A percentile compares a stretch with the other conserved stretches of the same genome.
phyloP scores from a whole-genome alignment of 345 rosid species.

The Camelina neglecta region DNA sequence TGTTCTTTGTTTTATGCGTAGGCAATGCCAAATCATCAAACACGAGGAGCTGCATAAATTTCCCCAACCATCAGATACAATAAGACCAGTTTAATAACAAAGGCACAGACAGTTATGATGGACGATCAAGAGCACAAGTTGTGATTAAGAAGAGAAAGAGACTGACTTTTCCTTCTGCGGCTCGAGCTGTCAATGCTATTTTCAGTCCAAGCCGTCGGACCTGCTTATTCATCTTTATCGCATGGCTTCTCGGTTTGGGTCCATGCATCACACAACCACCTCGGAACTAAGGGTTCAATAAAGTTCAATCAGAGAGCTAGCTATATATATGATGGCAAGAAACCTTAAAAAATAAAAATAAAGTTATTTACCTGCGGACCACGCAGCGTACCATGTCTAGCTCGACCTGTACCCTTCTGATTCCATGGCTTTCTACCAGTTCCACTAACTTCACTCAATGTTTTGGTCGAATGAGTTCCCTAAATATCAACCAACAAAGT shows the following conservation, averaged over 20 bases:
- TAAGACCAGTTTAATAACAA: background rate
- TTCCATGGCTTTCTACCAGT: conserved; percentile 91
- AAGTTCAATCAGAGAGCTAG: conserved; percentile 18
- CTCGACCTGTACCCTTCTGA: conserved; percentile 92
- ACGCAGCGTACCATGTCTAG: conserved; percentile 85
- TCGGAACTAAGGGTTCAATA: conserved; percentile 61
- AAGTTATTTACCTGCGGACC: conserved; percentile 77
- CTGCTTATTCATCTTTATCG: conserved; percentile 83
- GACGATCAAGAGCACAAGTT: too few species aligned
- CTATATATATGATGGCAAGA: conserved; percentile 4
- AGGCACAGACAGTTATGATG: background rate
- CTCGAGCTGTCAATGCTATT: conserved; percentile 90
- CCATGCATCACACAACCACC: conserved; percentile 94
- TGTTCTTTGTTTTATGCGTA: conserved; percentile 84
- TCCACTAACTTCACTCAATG: conserved; percentile 91
- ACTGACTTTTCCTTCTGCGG: conserved; percentile 93
- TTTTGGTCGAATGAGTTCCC: conserved; percentile 98
- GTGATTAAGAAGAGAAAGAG: conserved; percentile 32
- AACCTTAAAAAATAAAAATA: conserved; percentile 1
- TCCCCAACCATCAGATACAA: conserved; percentile 8
- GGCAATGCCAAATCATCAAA: conserved; percentile 84
- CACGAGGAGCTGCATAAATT: conserved; percentile 68
- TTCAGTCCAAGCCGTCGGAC: conserved; percentile 90
- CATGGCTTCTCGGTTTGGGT: conserved; percentile 96
- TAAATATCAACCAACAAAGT: conserved; percentile 37